Evolutionary conservation across 768 basidiomycete genomes (phyloP).

Genomic region (Auriscalpium orientale): DNA sequence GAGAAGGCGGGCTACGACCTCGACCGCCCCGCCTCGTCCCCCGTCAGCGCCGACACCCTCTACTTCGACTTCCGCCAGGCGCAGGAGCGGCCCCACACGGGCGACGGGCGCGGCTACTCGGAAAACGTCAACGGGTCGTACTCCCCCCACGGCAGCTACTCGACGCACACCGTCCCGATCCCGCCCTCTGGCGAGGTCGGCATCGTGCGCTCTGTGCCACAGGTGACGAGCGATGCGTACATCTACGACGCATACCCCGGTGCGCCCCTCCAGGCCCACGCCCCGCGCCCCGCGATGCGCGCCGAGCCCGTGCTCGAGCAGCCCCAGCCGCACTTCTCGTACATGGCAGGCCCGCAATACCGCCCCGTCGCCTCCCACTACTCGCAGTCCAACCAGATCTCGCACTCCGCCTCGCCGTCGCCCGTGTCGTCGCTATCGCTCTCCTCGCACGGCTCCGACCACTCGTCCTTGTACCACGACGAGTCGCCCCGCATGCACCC

Average conservation of each 20-base stretch:
- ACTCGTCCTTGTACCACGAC: conserved; percentile 10
- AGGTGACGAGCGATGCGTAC: not conserved
- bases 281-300: conserved; percentile 1
- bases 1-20: conserved; percentile 27
- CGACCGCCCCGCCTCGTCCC: conserved; percentile 45
- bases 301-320: conserved; percentile 2
- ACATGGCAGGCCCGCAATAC: not conserved
- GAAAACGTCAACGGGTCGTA: not conserved
- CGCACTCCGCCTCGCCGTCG: conserved; percentile 11
- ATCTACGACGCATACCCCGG: not conserved
- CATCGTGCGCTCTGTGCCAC: not conserved
- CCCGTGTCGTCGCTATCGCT: conserved; percentile 13
- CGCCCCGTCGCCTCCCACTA: not conserved
- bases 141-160: not conserved
- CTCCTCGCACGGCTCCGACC: conserved; percentile 12
- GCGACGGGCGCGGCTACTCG: not conserved
- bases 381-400: not conserved
- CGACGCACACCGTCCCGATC: not conserved
- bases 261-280: not conserved
- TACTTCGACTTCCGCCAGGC: conserved; percentile 7
- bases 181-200: not conserved
- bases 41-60: conserved; percentile 4
- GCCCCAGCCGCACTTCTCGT: conserved; percentile 1
- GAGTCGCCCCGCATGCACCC: not conserved
- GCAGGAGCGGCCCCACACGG: not conserved